Conservation (phyloP, 495 filamentous ascomycete genomes). For the Lasiosphaeris hirsuta region DNA sequence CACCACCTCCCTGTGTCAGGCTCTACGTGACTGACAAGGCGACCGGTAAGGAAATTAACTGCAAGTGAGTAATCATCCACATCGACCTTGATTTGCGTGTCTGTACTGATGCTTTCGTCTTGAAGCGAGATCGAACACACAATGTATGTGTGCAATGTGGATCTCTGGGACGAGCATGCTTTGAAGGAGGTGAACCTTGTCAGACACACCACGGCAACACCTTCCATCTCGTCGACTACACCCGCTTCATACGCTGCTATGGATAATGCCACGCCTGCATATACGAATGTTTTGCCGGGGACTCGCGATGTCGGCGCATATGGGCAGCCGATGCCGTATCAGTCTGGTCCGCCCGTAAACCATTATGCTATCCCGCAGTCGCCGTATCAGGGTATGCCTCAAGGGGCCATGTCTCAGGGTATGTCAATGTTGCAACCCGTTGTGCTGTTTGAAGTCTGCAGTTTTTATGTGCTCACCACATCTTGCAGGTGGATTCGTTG, state of each 20-base stretch:
- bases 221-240: constrained; percentile 77
- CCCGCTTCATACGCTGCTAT: constrained; percentile 33
- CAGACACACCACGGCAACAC: constrained; percentile 78
- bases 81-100: neutral
- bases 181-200: constrained; percentile 91
- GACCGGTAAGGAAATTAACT: constrained; percentile 84
- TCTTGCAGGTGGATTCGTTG: constrained; percentile 15
- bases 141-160: constrained; percentile 90
- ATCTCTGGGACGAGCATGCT: constrained; percentile 83
- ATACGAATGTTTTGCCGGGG: constrained; percentile 34
- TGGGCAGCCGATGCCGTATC: constrained; percentile 22
- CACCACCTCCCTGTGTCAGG: constrained; percentile 88
- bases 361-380: constrained; percentile 25
- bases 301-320: constrained; percentile 26
- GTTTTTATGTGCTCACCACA: neutral
- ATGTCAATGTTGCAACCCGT: neutral
- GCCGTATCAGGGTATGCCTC: constrained; percentile 21
- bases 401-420: constrained; percentile 17
- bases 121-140: constrained; percentile 66
- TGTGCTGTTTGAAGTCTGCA: neutral
- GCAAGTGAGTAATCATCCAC: constrained; percentile 60
- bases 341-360: constrained; percentile 17
- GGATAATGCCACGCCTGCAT: constrained; percentile 32
- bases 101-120: neutral
- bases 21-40: constrained; percentile 75